Evolutionary conservation across 2,329 filamentous ascomycete species (phyloP), one percentile per base, ranked within the genome.

Genomic region (Rhexocercosporidium sp.): DNA sequence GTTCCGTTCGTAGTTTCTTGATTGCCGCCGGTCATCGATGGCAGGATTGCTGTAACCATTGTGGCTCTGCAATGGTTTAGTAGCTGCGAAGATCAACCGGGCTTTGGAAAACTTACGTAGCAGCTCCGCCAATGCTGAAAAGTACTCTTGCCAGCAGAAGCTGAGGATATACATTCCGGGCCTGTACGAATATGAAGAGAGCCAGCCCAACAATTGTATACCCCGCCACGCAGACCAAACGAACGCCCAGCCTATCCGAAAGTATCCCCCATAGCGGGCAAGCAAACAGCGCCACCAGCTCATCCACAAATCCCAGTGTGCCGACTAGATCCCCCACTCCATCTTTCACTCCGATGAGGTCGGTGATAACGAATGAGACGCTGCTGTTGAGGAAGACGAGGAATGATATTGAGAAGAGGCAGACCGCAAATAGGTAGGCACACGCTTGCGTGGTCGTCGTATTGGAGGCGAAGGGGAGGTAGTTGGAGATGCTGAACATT

Each of bases 1-100:
- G 57, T n/a, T 20, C 22, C 47, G 56, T 69, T 73, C 76, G 69
- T 67, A 75, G 68, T 62, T 60, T 72, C 70, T 65, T 66, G 72
- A 47, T 75, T 46, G 66, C 71, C 85, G 69, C 86, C 85, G 5
- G 88, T 89, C 71, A 91, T 80, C 12, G 86, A 90, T 1, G 96
- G 96, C 27, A 99, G 84, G 54, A 97, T 93, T 3, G 96, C 96
- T 9, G 96, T 98, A 22, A 99, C 96, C 96, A 99, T 99, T 1
- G 96, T 98, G 16, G 94, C 86, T 5, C 86, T 88, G n/a, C 2
- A 64, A 12, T 68, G 20, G 54, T 53, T 3, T 12, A 60, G 47
- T n/a, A 66, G 34, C 7, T 31, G 20, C 11, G 25, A 27, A 4
- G 14, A 39, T 53, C 12, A 18, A 47, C n/a, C 18, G 14, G 18